These are phyloP conservation scores for Cicer judaicum DNA, from an alignment of 306 rosid genomes.

Conservation along the genomic window DNA sequence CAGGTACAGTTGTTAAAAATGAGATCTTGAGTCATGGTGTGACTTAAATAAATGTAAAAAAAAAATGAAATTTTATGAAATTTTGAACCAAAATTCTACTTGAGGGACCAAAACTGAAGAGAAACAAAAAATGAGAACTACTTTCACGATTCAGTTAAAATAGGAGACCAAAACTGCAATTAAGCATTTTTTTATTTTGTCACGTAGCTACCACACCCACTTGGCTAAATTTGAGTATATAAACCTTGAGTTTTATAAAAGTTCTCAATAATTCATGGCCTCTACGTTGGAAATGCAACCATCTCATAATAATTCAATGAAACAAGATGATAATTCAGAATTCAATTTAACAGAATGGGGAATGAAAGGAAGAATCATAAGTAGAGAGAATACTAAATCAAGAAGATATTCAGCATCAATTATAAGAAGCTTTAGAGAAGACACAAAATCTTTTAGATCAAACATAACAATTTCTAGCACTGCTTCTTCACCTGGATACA, in stretches of 20 bases:
- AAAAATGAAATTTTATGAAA: too few relatives aligned
- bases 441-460: slow-evolving; percentile 81
- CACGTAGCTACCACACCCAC: slow-evolving; percentile 20
- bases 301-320: slow-evolving; percentile 43
- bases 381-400: slow-evolving; percentile 64
- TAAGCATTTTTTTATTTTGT: neutral
- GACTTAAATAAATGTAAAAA: too few relatives aligned
- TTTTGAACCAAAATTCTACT: too few relatives aligned
- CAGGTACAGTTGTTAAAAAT: too few relatives aligned
- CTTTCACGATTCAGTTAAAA: too few relatives aligned
- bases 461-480: slow-evolving; percentile 81
- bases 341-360: slow-evolving; percentile 77
- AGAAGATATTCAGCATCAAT: slow-evolving; percentile 86
- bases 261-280: slow-evolving; percentile 43
- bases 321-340: slow-evolving; percentile 65
- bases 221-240: slow-evolving; percentile 21
- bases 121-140: too few relatives aligned
- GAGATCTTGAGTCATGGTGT: too few relatives aligned
- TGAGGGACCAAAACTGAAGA: too few relatives aligned
- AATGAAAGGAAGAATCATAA: slow-evolving; percentile 54
- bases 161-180: too few relatives aligned
- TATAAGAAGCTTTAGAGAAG: slow-evolving; percentile 88
- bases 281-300: slow-evolving; percentile 66
- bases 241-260: slow-evolving; percentile 6
- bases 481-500: slow-evolving; percentile 91